Base-by-base conservation (phyloP, 768 basidiomycete species). In the Boletus reticuloceps region DNA sequence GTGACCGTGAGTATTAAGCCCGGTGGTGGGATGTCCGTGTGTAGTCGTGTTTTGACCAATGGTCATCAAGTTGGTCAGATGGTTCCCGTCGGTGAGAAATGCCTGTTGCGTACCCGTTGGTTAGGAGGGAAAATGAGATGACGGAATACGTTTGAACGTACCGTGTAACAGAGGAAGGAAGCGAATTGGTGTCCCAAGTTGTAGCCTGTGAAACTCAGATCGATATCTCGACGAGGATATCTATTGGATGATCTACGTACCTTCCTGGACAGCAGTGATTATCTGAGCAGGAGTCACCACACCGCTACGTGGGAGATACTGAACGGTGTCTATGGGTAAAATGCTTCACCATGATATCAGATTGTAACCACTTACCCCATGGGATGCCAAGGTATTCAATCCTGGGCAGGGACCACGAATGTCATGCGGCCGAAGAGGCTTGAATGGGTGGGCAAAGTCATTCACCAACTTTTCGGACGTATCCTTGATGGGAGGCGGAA, bases 11-110 rank as follows among this genome's bases (percentile, higher is more conserved):
- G 50, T 64, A 31, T 56, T 66, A 0, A 66, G 49, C 9, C 64
- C 58, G 0, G 58, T 53, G 34, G 54, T 54, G 38, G 53, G 34
- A 19, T 51, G 16, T 31, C 11, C 34, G 1, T 55, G 31, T n/a
- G 40, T 47, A 6, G 64, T 65, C 10, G 50, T 45, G 19, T 66
- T 65, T 40, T 52, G 54, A 48, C 58, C 64, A 17, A 65, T 66
- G 51, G 51, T 60, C 64, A 65, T 64, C 49, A 66, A 48, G 14
- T 66, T 66, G 9, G 64, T 65, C 41, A 66, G 47, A 27, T 60
- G 62, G 22, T 67, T 67, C 6, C 64, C 64, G 17, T 65, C 64
- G 1, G 67, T 62, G 19, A 67, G 4, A 19, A 65, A 65, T 29
- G 29, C 29, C 29, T 29, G 29, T 29, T 29, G 2, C 2, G 29